phyloP scores from a whole-genome alignment of 2,329 filamentous ascomycete species.

The Aspergillus ruber region DNA sequence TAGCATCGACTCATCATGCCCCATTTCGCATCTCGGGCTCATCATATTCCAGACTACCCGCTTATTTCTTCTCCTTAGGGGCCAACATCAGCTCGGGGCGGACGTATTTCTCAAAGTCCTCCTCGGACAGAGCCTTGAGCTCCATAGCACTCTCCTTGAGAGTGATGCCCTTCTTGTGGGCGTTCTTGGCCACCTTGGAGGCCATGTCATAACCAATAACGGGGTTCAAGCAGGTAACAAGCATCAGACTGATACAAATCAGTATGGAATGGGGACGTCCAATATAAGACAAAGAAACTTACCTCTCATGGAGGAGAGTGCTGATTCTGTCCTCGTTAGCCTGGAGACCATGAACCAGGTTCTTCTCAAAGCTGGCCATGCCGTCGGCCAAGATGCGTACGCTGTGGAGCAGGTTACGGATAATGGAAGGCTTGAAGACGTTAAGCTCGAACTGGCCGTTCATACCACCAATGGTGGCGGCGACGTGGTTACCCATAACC shows the following conservation, averaged over 20 bases:
- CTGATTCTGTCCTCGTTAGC: conserved; percentile 91
- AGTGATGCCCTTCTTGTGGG: conserved; percentile 94
- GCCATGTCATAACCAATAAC: conserved; percentile 98
- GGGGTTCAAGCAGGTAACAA: conserved; percentile 95
- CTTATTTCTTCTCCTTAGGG: conserved; percentile 62
- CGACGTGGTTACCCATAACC: conserved; percentile 95
- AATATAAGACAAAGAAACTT: conserved; percentile 32
- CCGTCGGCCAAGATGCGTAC: conserved; percentile 79
- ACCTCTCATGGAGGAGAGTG: conserved; percentile 90
- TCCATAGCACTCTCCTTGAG: conserved; percentile 92
- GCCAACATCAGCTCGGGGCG: conserved; percentile 92
- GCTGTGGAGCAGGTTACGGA: conserved; percentile 92
- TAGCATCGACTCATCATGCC: background rate
- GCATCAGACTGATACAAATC: conserved; percentile 66
- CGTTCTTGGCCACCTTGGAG: conserved; percentile 95
- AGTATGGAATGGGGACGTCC: conserved; percentile 9
- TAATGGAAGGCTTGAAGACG: conserved; percentile 96
- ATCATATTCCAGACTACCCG: background rate
- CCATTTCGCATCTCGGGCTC: background rate
- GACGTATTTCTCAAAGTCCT: conserved; percentile 86
- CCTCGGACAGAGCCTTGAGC: conserved; percentile 77
- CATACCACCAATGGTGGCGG: conserved; percentile 88
- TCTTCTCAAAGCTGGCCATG: conserved; percentile 92
- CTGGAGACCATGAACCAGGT: conserved; percentile 78
- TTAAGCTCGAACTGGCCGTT: conserved; percentile 99